Conservation (phyloP, 495 filamentous ascomycete genomes). For the Penicillium paradoxum region DNA sequence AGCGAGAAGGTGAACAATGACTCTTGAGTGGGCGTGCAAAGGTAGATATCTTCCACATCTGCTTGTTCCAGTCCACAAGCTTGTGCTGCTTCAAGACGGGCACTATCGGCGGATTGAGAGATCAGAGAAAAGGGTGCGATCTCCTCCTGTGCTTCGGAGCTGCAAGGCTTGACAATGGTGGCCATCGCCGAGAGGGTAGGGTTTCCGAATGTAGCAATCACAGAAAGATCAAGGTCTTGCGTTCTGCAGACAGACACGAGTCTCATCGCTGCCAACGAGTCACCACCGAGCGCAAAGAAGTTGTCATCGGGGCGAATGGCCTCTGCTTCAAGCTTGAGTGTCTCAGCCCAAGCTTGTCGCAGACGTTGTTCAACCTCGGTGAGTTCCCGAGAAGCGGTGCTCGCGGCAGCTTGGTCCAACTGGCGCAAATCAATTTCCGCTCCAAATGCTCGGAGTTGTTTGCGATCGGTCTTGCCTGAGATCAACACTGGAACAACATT, state of each 20-base stretch:
- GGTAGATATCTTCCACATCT: slow-evolving; percentile 50
- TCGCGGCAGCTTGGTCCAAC: slow-evolving; percentile 16
- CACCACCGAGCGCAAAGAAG: slow-evolving; percentile 60
- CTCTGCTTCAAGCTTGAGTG: slow-evolving; percentile 33
- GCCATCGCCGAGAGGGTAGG: slow-evolving; percentile 45
- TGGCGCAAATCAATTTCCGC: slow-evolving; percentile 29
- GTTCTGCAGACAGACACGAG: slow-evolving; percentile 35
- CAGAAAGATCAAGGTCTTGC: slow-evolving; percentile 31
- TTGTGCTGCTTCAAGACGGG: slow-evolving; percentile 24
- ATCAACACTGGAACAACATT: slow-evolving; percentile 35
- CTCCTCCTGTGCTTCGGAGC: slow-evolving; percentile 11
- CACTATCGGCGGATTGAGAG: slow-evolving; percentile 25
- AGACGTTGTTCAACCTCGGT: slow-evolving; percentile 37
- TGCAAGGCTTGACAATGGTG: slow-evolving; percentile 12
- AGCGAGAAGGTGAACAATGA: slow-evolving; percentile 57
- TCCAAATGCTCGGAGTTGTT: slow-evolving; percentile 31
- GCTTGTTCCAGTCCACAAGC: slow-evolving; percentile 25
- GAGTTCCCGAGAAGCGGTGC: slow-evolving; percentile 20
- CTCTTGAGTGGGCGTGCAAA: slow-evolving; percentile 62
- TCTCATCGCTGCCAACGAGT: slow-evolving; percentile 58
- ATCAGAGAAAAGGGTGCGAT: slow-evolving; percentile 33
- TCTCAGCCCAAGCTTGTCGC: slow-evolving; percentile 36
- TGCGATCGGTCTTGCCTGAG: slow-evolving; percentile 45
- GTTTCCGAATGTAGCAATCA: slow-evolving; percentile 41
- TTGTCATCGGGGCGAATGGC: slow-evolving; percentile 34